These are phyloP conservation scores for Miscanthus lutarioriparius DNA, from an alignment of 176 grass and related monocot species.

Conservation along the genomic window DNA sequence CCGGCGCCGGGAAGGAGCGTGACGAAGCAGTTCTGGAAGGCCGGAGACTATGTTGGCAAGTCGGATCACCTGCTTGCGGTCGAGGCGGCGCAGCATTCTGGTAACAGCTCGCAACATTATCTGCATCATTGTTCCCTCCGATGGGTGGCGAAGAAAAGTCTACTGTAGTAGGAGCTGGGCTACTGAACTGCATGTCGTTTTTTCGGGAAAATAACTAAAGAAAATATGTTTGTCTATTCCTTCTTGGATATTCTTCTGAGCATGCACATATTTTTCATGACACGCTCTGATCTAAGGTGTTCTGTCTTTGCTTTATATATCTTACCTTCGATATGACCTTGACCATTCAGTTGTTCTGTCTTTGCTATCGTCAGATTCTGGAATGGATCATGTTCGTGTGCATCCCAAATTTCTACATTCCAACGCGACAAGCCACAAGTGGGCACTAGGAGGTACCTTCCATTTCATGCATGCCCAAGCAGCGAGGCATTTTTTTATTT, in stretches of 20 bases:
- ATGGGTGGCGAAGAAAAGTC: neutral
- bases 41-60: constrained; percentile 69
- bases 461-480: neutral
- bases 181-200: neutral
- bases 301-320: neutral
- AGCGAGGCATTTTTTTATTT: neutral
- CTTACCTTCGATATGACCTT: neutral
- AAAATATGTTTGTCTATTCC: neutral
- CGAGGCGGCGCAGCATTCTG: constrained; percentile 31
- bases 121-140: neutral
- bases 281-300: neutral
- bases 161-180: neutral
- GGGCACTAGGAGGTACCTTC: constrained; percentile 87
- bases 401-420: constrained; percentile 97
- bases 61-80: neutral
- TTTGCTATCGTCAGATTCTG: constrained; percentile 26
- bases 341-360: neutral
- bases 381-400: constrained; percentile 89
- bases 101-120: constrained; percentile 30
- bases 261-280: neutral
- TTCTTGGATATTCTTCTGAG: neutral
- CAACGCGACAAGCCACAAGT: constrained; percentile 99
- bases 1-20: neutral
- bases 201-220: neutral
- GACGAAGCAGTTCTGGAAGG: constrained; percentile 96